Evolutionary conservation across 2,329 filamentous ascomycete genomes (phyloP), one percentile per base, ranked within the genome.

Genomic region (Amauroascus verrucosus): DNA sequence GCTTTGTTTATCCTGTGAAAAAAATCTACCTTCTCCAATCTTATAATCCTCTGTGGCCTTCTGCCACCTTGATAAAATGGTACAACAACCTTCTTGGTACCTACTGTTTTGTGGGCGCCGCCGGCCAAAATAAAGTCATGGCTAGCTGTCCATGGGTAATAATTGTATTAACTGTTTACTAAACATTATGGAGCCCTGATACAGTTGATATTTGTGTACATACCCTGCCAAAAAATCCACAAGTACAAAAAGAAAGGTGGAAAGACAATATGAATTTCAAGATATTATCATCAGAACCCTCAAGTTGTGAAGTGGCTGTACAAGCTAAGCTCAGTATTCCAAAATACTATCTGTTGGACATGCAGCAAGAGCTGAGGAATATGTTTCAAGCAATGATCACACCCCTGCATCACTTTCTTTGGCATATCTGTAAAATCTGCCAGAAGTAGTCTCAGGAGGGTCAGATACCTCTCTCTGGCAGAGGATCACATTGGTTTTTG

Each of bases 291-390:
- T 44, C 24, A 16, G 40, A 44, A 44, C 40, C 8, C 40, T 44
- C 40, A 20, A 44, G 40, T 44, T 16, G n/a, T n/a, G 40, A 44
- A 44, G 40, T 44, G 40, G 14, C 40, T 9, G 2, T 22, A 44
- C 8, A 28, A 35, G 14, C 33, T 35, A 35, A 35, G 33, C 33
- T n/a, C 26, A 35, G 37, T 48, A 48, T 48, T 48, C 28, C 46
- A 48, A 48, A 48, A 48, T 41, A 30, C 14, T 16, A 47, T 53
- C 43, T 5, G n/a, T 30, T 40, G 50, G 41, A 53, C 50, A 53
- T 32, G 50, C 50, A 20, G 22, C 30, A 16, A 53, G 24, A 24
- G 26, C 50, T 13, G 26, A 11, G 20, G 50, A 53, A 46, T 53
- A 53, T 28, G 16, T n/a, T 9, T 46, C 40, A 24, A 53, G 30